Percentiles rank a stretch among this genome's conserved stretches.
phyloP scores from a whole-genome alignment of 2,329 filamentous ascomycete species.

The Colletotrichum magnum region DNA sequence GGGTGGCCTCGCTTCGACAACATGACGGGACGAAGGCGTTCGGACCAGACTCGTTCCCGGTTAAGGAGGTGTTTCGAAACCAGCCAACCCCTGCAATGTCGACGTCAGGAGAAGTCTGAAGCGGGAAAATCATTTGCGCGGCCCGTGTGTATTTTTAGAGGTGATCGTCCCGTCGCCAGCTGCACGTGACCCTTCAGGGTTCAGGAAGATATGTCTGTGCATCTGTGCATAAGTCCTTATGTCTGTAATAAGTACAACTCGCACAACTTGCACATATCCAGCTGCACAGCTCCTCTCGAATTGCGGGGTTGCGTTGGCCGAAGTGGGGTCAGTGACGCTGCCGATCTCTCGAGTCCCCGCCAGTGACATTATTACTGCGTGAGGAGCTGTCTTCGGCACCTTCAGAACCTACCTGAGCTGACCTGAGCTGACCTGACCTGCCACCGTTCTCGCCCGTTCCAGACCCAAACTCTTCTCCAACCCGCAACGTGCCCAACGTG shows the following conservation, averaged over 20 bases:
- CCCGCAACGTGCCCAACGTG: background rate
- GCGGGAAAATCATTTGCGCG: slow-evolving; percentile 33
- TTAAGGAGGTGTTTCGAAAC: slow-evolving; percentile 40
- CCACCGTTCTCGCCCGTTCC: background rate
- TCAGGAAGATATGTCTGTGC: too few species aligned
- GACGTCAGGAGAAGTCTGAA: slow-evolving; percentile 12
- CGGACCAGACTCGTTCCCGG: slow-evolving; percentile 32
- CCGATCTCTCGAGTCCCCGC: slow-evolving; percentile 14
- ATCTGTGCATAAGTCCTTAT: background rate
- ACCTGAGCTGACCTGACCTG: background rate
- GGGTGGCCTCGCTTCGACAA: slow-evolving; percentile 12
- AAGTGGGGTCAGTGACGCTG: slow-evolving; percentile 29
- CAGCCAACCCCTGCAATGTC: slow-evolving; percentile 21
- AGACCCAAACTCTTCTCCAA: slow-evolving; percentile 11
- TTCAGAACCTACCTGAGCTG: background rate
- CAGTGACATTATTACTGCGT: slow-evolving; percentile 18
- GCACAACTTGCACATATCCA: background rate
- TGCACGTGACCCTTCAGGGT: background rate
- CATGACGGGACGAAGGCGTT: slow-evolving; percentile 35
- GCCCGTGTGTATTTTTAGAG: slow-evolving; percentile 14
- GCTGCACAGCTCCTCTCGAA: background rate
- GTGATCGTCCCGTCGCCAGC: background rate
- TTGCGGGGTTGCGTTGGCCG: slow-evolving; percentile 36
- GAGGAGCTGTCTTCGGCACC: background rate
- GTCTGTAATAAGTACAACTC: background rate